These are phyloP conservation scores for Lentinula raphanica DNA, from an alignment of 768 basidiomycete genomes.

Conservation along the genomic window DNA sequence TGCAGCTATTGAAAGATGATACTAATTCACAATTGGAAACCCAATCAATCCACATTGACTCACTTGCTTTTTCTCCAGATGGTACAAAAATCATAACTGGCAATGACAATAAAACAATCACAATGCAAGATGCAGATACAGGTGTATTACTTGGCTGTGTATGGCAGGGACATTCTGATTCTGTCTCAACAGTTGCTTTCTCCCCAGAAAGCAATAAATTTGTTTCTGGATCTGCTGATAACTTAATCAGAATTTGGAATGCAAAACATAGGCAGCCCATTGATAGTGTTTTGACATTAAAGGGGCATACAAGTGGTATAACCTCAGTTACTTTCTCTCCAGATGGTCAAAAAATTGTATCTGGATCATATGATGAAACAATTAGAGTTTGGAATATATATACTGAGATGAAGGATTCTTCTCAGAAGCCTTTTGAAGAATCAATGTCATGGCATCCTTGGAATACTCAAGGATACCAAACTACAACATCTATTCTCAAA, in stretches of 20 bases:
- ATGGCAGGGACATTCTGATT: background rate
- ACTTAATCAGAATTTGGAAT: background rate
- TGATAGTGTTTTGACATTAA: background rate
- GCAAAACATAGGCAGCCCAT: background rate
- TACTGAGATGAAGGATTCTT: too few species aligned
- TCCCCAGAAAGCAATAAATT: background rate
- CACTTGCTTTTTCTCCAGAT: conserved; percentile 2
- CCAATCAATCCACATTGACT: too few species aligned
- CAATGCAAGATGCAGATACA: background rate
- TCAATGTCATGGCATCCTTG: too few species aligned
- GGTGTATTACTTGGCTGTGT: background rate
- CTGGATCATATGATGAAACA: background rate
- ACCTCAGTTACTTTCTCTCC: background rate
- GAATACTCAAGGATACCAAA: too few species aligned
- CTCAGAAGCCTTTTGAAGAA: too few species aligned
- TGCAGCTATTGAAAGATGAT: too few species aligned
- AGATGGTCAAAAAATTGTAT: background rate
- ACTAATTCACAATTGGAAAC: too few species aligned
- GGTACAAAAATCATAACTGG: background rate
- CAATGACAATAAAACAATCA: background rate
- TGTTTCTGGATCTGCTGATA: conserved; percentile 1
- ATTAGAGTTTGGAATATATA: conserved; percentile 15
- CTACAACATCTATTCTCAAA: too few species aligned
- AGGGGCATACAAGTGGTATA: background rate
- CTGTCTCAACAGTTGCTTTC: background rate